Evolutionary conservation across 768 basidiomycete species (phyloP), one percentile per base, ranked within the genome.

Genomic region (Tulasnella sp.): DNA sequence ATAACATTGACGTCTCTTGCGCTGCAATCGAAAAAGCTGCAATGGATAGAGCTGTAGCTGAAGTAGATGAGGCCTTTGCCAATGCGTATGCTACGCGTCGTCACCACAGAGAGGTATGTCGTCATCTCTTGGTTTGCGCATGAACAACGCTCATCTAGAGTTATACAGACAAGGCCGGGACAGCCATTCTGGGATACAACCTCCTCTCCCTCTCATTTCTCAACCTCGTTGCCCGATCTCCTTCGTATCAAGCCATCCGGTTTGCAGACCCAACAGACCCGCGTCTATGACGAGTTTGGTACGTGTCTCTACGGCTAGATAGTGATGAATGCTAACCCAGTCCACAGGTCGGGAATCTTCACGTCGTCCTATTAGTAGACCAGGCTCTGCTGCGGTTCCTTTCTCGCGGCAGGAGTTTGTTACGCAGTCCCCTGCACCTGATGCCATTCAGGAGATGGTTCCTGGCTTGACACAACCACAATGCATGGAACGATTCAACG

Each of bases 271-370:
- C 77, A 80, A 57, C 95, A 99, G 65, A 67, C 80, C 31, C 76
- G 77, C 41, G 90, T 99, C 9, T 99, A 99, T 66, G 91, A 96
- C 58, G 95, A 99, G 62, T 98, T 99, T 57, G 82, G 89, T 78
- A 34, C 19, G 59, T 48, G 19, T 27, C 10, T 35, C 5, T 10
- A 42, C 15, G 5, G 16, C 33, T 37, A 16, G 12, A 5, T 60
- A 58, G 67, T 64, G 31, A 6, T 15, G 24, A 35, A 13, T 41
- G 24, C 15, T 31, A 15, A 48, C 32, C 56, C 59, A 13, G 50
- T 51, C 42, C 57, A 8, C 54, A 79, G 71, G 70, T 57, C 64
- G 75, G 32, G 82, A 83, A 56, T 54, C 72, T 32, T 77, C 77
- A 65, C 73, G 79, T 16, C 72, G 73, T 40, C 62, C 67, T 10